Base-by-base conservation (phyloP, 345 rosid genomes). In the Ceriops tagal region DNA sequence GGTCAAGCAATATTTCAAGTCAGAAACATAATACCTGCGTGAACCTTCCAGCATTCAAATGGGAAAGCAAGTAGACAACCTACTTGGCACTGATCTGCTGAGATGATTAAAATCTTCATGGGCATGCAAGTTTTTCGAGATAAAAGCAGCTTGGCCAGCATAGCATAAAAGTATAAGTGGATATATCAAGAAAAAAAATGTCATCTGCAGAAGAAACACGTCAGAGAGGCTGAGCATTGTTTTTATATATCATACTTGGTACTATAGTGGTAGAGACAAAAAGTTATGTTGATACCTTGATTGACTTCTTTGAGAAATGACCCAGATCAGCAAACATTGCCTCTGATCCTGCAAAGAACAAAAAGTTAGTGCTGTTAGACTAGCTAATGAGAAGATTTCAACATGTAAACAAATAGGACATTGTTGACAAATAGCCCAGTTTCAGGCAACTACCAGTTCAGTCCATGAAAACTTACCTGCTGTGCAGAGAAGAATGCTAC, bases 251-350 rank as follows among this genome's bases (percentile, higher is more conserved):
- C 37, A 4, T 16, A 21, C 13, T 53, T 5, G 51, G 11, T 52
- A 28, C 6, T 0, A 3, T 8, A 19, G 13, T 21, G 34, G 20
- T 46, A 28, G 5, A 37, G 30, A 15, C 7, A 30, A 61, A 43
- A 21, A 69, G 20, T 34, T 32, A 64, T 18, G 63, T 63, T 52
- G 64, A 27, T 60, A 82, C 92, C 88, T 76, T 80, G 39, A 87
- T 79, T 5, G 92, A 82, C 72, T 62, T 85, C 80, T 65, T 82
- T 0, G 92, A 85, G 73, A 88, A 85, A 76, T 85, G 90, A 32
- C 92, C 92, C 7, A 88, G 69, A 77, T 88, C 81, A 2, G 87
- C 86, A 69, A 84, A 88, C 87, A 85, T 88, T 66, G 90, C 83
- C 76, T 88, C 90, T 24, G 90, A 79, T 62, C 92, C 89, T 87